Conservation (phyloP, 2,329 filamentous ascomycete species). For the Fusarium solani-melongenae region DNA sequence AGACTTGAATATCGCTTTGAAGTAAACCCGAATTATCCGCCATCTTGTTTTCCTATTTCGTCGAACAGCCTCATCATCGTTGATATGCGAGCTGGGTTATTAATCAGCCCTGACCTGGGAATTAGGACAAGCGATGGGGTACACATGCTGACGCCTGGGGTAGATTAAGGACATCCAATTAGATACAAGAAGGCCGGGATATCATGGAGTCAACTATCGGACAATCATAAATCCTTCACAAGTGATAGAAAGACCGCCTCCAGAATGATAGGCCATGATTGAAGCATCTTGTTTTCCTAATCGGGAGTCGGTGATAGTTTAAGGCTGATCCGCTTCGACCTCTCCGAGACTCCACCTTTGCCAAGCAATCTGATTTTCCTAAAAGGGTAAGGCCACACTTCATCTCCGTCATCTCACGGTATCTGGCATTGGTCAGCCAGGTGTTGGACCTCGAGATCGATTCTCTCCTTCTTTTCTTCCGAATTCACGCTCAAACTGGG, state of each 20-base stretch:
- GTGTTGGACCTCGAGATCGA: background rate
- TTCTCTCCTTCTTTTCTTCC: background rate
- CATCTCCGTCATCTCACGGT: background rate
- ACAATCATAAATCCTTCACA: background rate
- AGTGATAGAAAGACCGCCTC: background rate
- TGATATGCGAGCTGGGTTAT: background rate
- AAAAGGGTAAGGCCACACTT: constrained; percentile 9
- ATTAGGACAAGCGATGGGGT: background rate
- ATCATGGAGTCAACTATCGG: background rate
- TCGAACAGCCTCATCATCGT: background rate
- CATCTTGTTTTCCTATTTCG: constrained; percentile 17
- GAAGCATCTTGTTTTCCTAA: constrained; percentile 23
- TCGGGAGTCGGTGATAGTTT: background rate
- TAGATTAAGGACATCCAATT: background rate
- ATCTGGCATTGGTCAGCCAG: background rate
- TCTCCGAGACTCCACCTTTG: background rate
- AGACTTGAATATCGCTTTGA: background rate
- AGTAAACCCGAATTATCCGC: background rate
- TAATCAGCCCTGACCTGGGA: background rate
- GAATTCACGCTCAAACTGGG: background rate
- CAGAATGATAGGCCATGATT: background rate
- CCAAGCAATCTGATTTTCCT: constrained; percentile 32
- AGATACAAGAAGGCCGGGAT: background rate
- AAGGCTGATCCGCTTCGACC: background rate
- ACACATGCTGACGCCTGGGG: background rate